Conservation (phyloP, 352 stramenopile genomes). For the Phytophthora capsici region DNA sequence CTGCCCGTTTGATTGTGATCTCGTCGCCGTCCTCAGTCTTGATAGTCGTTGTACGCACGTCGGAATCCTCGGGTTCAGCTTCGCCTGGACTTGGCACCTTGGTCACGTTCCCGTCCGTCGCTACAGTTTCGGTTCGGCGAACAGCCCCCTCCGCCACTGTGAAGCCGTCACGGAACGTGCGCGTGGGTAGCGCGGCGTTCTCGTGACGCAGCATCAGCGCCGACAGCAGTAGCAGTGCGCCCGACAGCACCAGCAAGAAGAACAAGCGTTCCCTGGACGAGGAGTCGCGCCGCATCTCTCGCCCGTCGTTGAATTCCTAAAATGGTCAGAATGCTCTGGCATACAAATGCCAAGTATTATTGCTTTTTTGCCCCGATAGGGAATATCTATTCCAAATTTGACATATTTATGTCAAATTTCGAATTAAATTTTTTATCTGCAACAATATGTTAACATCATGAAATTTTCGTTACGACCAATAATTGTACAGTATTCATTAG, state of each 20-base stretch:
- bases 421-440: too few species aligned
- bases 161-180: conserved; percentile 78
- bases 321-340: conserved; percentile 19
- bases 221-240: conserved; percentile 64
- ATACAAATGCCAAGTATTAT: conserved; percentile 20
- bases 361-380: too few species aligned
- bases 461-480: too few species aligned
- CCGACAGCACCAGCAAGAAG: conserved; percentile 56
- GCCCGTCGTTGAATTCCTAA: conserved; percentile 13
- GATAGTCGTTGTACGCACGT: conserved; percentile 69
- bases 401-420: too few species aligned
- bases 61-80: conserved; percentile 14
- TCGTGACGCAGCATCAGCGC: conserved; percentile 65
- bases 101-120: conserved; percentile 18
- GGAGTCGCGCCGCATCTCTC: conserved; percentile 35
- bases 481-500: too few species aligned
- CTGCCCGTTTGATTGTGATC: conserved; percentile 77
- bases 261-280: conserved; percentile 57
- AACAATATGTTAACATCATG: too few species aligned
- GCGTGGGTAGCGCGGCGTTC: conserved; percentile 37
- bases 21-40: conserved; percentile 79
- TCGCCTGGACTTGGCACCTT: conserved; percentile 10
- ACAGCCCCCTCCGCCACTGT: conserved; percentile 58
- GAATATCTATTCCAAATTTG: too few species aligned
- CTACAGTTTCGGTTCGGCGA: conserved; percentile 51